Evolutionary conservation across 768 basidiomycete genomes (phyloP).

Genomic region (Tulasnella sp.): DNA sequence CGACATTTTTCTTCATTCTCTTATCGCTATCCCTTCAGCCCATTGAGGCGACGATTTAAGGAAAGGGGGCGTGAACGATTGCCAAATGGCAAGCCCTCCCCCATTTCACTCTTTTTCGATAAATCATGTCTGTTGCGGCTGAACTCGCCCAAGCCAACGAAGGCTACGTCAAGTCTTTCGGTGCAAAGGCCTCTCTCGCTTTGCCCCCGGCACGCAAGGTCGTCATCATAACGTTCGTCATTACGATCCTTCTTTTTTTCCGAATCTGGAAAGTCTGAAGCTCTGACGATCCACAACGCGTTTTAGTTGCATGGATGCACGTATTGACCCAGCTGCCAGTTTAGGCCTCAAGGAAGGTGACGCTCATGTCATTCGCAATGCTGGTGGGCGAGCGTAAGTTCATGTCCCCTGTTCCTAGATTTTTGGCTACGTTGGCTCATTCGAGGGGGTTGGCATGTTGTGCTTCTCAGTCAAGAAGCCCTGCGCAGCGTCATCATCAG

Average conservation of each 20-base stretch:
- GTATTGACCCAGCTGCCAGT: conserved; percentile 57
- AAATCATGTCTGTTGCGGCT: conserved; percentile 25
- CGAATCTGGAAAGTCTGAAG: not conserved
- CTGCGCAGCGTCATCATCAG: conserved; percentile 65
- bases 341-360: conserved; percentile 63
- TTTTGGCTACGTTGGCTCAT: not conserved
- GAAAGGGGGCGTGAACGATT: not conserved
- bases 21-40: not conserved
- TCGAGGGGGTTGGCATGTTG: conserved; percentile 9
- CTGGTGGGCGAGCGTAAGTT: conserved; percentile 61
- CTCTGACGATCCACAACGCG: not conserved
- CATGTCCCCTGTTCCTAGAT: not conserved
- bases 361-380: conserved; percentile 69
- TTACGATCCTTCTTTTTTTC: conserved; percentile 8
- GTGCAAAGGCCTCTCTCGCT: conserved; percentile 37
- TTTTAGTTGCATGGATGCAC: conserved; percentile 72
- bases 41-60: not conserved
- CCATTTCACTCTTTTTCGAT: not conserved
- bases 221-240: conserved; percentile 35
- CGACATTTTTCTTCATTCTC: not conserved
- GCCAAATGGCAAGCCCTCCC: not conserved
- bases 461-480: conserved; percentile 52
- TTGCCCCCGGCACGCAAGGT: conserved; percentile 44
- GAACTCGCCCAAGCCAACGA: conserved; percentile 38
- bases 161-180: conserved; percentile 46